Percentiles rank a stretch among this genome's conserved stretches.
Evolutionary conservation across 352 stramenopile species (phyloP).

Genomic region (Phytopythium cucurbitacearum): DNA sequence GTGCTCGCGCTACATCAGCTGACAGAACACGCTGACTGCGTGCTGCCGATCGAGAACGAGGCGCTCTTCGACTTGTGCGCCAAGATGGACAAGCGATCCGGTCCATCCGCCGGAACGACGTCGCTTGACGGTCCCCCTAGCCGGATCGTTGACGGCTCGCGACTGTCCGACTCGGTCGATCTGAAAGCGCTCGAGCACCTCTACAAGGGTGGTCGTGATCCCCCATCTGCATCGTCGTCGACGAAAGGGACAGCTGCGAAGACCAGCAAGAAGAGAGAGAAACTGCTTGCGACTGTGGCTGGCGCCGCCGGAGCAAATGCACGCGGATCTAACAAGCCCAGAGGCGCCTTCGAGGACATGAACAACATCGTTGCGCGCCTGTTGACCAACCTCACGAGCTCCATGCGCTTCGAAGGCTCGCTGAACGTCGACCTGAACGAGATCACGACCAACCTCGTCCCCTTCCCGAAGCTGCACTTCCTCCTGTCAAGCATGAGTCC

Average conservation of each 20-base stretch:
- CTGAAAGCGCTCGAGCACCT: conserved; percentile 42
- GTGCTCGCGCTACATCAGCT: conserved; percentile 77
- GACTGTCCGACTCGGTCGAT: conserved; percentile 43
- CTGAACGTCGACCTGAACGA: conserved; percentile 99
- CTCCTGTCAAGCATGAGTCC: conserved; percentile 88
- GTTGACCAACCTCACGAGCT: conserved; percentile 98
- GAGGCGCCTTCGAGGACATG: conserved; percentile 95
- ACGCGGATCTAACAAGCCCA: conserved; percentile 9
- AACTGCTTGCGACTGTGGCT: not conserved
- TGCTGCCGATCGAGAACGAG: conserved; percentile 90
- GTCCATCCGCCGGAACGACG: conserved; percentile 1
- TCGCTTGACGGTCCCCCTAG: conserved; percentile 9
- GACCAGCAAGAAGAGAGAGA: conserved; percentile 18
- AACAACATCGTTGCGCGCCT: conserved; percentile 97
- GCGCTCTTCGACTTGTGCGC: conserved; percentile 70
- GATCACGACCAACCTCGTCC: conserved; percentile 99
- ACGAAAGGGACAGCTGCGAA: conserved; percentile 5
- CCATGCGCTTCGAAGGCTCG: conserved; percentile 97
- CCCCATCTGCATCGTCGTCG: not conserved
- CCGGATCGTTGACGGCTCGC: conserved; percentile 26
- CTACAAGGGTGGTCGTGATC: conserved; percentile 32
- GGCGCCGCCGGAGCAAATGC: not conserved
- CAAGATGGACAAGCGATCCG: conserved; percentile 26
- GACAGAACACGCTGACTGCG: conserved; percentile 86
- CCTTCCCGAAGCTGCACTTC: conserved; percentile 98